Base-by-base conservation (phyloP, 1,284 basidiomycete genomes). In the Salmacisia buchloeana region DNA sequence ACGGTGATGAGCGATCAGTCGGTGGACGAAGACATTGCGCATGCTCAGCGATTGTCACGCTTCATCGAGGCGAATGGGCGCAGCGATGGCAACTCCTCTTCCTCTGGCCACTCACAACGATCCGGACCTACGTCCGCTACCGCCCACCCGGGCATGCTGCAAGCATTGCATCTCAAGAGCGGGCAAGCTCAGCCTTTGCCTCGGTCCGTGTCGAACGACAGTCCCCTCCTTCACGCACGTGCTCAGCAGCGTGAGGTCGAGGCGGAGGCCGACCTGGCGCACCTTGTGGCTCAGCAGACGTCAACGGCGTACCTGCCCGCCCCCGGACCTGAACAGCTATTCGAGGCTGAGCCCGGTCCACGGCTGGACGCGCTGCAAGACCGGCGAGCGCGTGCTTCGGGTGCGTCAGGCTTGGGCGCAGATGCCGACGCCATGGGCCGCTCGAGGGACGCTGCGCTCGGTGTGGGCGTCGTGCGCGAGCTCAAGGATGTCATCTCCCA, bases 281-380 rank as follows among this genome's bases (percentile, higher is more conserved):
- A 56, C 25, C 33, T 62, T 7, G n/a, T 62, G 54, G 15, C 41
- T 21, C 60, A 66, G 25, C 71, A 70, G 3, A 70, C 76, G 2
- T 70, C 70, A 27, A 67, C 76, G 3, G 59, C 68, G 21, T 66
- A 65, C 3, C 65, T 78, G 10, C 74, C 76, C 23, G 69, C 70
- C 18, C 71, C 72, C 0, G 76, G 74, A 5, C 59, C 67, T 18
- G 76, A 78, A 31, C 69, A 78, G 46, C 70, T 78, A 39, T 78
- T 72, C 43, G 76, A 78, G 57, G 68, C 70, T 61, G 69, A 73
- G 34, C 69, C 71, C 3, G 70, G 74, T 21, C 58, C n/a, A n/a
- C n/a, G n/a, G n/a, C n/a, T n/a, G n/a, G n/a, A n/a, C n/a, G n/a
- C 65, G 58, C 68, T 66, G 7, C 67, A 74, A 10, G 72, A 71